These are phyloP conservation scores for Marsdenia floribunda DNA, from an alignment of 257 asterid genomes.

Conservation along the genomic window DNA sequence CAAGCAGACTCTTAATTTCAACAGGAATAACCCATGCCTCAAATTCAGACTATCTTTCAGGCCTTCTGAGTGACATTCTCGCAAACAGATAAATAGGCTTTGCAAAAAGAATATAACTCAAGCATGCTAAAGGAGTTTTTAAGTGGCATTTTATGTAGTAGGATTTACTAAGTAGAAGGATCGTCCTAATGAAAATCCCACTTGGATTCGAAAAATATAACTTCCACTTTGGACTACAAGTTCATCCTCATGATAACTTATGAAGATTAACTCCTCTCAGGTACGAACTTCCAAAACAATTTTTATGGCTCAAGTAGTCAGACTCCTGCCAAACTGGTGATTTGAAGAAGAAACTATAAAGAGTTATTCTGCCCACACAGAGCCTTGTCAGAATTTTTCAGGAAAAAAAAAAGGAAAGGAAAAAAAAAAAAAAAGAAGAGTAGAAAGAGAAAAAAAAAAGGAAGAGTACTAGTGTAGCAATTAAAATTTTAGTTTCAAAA, in stretches of 20 bases:
- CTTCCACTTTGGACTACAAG: neutral
- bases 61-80: neutral
- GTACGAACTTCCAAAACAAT: neutral
- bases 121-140: neutral
- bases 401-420: too few species aligned
- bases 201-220: neutral
- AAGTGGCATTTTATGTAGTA: neutral
- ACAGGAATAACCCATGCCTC: neutral
- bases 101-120: neutral
- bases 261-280: neutral
- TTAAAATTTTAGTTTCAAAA: neutral
- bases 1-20: neutral
- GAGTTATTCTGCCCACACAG: neutral
- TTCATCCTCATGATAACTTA: neutral
- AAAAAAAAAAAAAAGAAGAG: neutral
- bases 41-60: neutral
- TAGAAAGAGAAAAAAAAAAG: neutral
- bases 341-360: neutral
- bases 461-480: neutral
- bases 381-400: too few species aligned
- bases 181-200: neutral
- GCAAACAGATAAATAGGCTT: neutral
- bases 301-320: neutral
- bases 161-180: neutral
- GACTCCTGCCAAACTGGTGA: neutral